These are phyloP conservation scores for Populus deltoides DNA, from an alignment of 345 rosid genomes.

Conservation along the genomic window DNA sequence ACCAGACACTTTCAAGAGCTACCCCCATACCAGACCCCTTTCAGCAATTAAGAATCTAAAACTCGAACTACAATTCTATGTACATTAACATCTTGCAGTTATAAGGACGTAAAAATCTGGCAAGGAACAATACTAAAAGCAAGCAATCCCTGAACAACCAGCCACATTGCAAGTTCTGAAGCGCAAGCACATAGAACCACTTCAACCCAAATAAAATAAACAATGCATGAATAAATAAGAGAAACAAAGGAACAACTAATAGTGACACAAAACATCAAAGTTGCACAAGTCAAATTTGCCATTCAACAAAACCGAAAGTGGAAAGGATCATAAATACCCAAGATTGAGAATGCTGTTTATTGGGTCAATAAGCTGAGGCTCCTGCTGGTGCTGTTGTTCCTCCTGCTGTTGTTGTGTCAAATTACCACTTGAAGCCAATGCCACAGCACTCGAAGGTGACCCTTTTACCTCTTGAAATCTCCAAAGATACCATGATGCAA, in stretches of 20 bases:
- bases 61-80: neutral
- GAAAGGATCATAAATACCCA: constrained; percentile 51
- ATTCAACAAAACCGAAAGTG: constrained; percentile 6
- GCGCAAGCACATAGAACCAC: neutral
- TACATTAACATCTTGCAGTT: neutral
- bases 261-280: neutral
- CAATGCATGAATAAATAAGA: neutral
- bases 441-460: constrained; percentile 58
- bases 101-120: neutral
- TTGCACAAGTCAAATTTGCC: neutral
- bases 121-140: neutral
- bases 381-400: constrained; percentile 50
- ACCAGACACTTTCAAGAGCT: neutral
- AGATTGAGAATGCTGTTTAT: constrained; percentile 82
- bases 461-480: constrained; percentile 74
- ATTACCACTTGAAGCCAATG: constrained; percentile 48
- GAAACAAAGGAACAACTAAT: neutral
- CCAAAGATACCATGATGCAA: constrained; percentile 92
- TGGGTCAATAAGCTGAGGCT: constrained; percentile 75
- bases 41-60: neutral
- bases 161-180: neutral
- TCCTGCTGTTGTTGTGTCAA: constrained; percentile 55
- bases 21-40: neutral
- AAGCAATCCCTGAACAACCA: neutral
- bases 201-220: neutral